Base-by-base conservation (phyloP, 202 grass and related monocot species). In the Hordeum pubiflorum region DNA sequence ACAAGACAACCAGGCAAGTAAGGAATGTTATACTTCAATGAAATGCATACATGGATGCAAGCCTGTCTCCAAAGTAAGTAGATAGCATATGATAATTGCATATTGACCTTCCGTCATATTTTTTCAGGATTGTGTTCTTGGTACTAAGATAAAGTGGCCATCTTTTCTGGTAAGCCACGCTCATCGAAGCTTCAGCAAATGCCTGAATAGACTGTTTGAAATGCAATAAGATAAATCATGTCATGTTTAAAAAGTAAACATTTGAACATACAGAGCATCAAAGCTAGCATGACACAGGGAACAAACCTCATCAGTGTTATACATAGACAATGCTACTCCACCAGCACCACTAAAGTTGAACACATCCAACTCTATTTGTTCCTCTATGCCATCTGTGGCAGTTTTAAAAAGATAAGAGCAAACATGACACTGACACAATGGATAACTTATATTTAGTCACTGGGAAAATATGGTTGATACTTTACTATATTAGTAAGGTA, bases 111-210 rank as follows among this genome's bases (percentile, higher is more conserved):
- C 91, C 91, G 76, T 94, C 89, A 74, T 94, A 94, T 85, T 89
- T 94, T 62, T 94, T 94, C 55, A 94, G 89, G 63, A 94, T 94
- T 54, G 91, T 94, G 79, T 94, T 94, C 69, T 94, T 94, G 11
- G 91, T 94, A 72, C 91, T 91, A 75, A 94, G 91, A 89, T 94
- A 94, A 66, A 94, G 91, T 75, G 91, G 91, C 91, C 91, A 91
- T 82, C 83, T 87, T 81, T 94, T 94, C 72, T 91, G 89, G 72
- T 87, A 89, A 76, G 89, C 89, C 81, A 88, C 80, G 69, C 72
- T 82, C 91, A 91, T 94, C 43, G 91, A 91, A 67, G 91, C 86
- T 72, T 89, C 83, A 66, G 86, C 89, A 78, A 94, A 94, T 62
- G 89, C 81, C 36, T 10, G 63, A 77, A 94, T 91, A 43, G 91